These are phyloP conservation scores for Limnanthes douglasii DNA, from an alignment of 345 rosid species.

Conservation along the genomic window DNA sequence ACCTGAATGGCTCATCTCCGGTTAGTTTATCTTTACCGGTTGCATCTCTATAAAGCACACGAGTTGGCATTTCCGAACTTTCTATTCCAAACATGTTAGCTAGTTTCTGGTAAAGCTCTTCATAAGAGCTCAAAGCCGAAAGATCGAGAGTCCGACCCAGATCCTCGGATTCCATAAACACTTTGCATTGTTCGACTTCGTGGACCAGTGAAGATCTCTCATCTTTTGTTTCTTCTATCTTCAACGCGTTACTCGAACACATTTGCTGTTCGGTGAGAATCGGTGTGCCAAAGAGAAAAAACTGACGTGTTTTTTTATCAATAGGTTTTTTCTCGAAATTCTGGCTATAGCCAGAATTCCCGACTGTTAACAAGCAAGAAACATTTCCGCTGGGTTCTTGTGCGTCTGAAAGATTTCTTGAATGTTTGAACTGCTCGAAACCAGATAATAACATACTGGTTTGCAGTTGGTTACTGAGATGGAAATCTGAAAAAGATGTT, in stretches of 20 bases:
- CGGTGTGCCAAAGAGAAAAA: constrained; percentile 78
- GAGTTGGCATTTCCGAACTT: constrained; percentile 49
- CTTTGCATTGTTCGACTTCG: constrained; percentile 91
- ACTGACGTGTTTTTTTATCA: constrained; percentile 45
- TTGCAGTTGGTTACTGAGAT: constrained; percentile 48
- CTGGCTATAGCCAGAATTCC: constrained; percentile 29
- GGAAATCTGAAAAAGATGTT: constrained; percentile 51
- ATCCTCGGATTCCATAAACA: constrained; percentile 76
- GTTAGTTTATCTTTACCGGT: constrained; percentile 47
- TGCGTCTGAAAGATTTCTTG: constrained; percentile 24
- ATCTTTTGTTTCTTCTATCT: too few species aligned
- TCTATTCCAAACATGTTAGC: constrained; percentile 63
- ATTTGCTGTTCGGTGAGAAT: constrained; percentile 34
- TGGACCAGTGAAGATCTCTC: too few species aligned
- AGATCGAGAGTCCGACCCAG: constrained; percentile 77
- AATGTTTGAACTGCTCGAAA: constrained; percentile 26
- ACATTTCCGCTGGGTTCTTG: constrained; percentile 25
- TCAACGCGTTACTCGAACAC: too few species aligned
- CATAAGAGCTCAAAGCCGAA: constrained; percentile 58
- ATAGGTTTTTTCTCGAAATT: constrained; percentile 36
- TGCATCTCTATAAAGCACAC: constrained; percentile 53
- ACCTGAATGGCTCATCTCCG: constrained; percentile 87
- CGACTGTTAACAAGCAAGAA: constrained; percentile 72
- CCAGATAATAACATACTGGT: constrained; percentile 39
- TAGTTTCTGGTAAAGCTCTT: constrained; percentile 51